Percentiles rank a stretch among this genome's conserved stretches.
Evolutionary conservation across 2,329 filamentous ascomycete species (phyloP).

Genomic region (Zasmidium angulare): DNA sequence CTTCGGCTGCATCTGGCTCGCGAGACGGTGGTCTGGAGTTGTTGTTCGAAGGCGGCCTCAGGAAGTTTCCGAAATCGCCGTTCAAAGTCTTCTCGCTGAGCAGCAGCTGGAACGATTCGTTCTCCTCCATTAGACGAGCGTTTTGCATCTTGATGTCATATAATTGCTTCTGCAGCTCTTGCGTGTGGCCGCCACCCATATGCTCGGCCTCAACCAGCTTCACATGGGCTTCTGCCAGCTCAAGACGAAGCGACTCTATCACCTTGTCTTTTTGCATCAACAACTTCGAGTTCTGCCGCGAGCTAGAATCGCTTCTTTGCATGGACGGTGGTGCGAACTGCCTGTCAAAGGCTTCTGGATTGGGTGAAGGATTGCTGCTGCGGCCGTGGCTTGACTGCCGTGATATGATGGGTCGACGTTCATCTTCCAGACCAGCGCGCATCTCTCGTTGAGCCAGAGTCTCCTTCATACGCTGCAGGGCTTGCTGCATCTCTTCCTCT

Average conservation of each 20-base stretch:
- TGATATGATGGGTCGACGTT: slow-evolving; percentile 53
- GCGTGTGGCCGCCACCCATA: slow-evolving; percentile 79
- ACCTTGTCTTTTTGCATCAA: slow-evolving; percentile 94
- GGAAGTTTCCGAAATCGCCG: slow-evolving; percentile 81
- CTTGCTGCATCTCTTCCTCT: slow-evolving; percentile 86
- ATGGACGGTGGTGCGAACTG: slow-evolving; percentile 82
- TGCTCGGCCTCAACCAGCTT: slow-evolving; percentile 95
- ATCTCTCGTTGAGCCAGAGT: slow-evolving; percentile 73
- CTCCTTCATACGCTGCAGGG: slow-evolving; percentile 91
- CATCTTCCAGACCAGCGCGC: slow-evolving; percentile 51
- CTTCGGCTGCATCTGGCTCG: slow-evolving; percentile 23
- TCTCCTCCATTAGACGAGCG: slow-evolving; percentile 94
- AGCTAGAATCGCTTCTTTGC: slow-evolving; percentile 74
- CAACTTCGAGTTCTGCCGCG: slow-evolving; percentile 73
- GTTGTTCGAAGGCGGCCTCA: slow-evolving; percentile 21
- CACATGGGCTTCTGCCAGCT: slow-evolving; percentile 92
- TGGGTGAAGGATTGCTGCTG: slow-evolving; percentile 53
- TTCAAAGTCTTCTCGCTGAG: slow-evolving; percentile 94
- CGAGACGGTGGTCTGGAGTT: slow-evolving; percentile 57
- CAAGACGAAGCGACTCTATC: slow-evolving; percentile 86
- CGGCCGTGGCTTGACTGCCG: slow-evolving; percentile 29
- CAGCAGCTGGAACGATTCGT: slow-evolving; percentile 94
- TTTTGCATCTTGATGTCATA: slow-evolving; percentile 95
- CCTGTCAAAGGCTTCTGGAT: slow-evolving; percentile 54
- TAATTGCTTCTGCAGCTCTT: slow-evolving; percentile 85